These are phyloP conservation scores for Magnaporthales sp. DNA, from an alignment of 2,329 filamentous ascomycete species.

Conservation along the genomic window DNA sequence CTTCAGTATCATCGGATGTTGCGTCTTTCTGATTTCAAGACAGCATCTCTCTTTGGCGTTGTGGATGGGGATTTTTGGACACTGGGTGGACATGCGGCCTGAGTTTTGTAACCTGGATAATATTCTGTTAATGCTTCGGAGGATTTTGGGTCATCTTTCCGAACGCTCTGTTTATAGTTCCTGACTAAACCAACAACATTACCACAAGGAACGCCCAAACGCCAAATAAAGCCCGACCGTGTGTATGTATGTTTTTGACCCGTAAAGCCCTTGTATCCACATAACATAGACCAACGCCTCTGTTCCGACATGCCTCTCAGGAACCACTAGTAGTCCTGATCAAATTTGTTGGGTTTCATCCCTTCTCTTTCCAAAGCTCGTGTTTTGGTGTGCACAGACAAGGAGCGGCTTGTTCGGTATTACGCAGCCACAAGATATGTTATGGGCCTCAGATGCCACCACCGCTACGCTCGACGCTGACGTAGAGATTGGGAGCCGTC, in stretches of 20 bases:
- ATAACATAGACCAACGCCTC: background rate
- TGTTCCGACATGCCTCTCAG: background rate
- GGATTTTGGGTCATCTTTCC: background rate
- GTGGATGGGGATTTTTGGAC: background rate
- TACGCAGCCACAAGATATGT: background rate
- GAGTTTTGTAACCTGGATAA: background rate
- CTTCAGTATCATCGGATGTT: background rate
- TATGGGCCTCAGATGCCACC: slow-evolving; percentile 26
- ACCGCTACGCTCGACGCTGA: slow-evolving; percentile 43
- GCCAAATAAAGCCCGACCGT: background rate
- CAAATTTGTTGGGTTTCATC: background rate
- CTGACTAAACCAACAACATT: background rate
- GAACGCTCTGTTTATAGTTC: background rate
- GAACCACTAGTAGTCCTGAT: background rate
- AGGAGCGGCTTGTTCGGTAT: background rate
- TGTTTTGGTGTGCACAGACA: background rate
- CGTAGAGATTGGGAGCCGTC: slow-evolving; percentile 31
- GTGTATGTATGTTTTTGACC: background rate
- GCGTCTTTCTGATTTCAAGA: background rate
- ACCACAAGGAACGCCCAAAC: background rate
- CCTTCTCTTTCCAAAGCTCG: background rate
- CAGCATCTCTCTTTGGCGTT: background rate
- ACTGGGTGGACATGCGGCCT: background rate
- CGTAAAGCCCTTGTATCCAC: background rate
- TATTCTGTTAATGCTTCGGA: background rate